phyloP scores from a whole-genome alignment of 2,329 filamentous ascomycete species.

The Grosmannia clavigera region DNA sequence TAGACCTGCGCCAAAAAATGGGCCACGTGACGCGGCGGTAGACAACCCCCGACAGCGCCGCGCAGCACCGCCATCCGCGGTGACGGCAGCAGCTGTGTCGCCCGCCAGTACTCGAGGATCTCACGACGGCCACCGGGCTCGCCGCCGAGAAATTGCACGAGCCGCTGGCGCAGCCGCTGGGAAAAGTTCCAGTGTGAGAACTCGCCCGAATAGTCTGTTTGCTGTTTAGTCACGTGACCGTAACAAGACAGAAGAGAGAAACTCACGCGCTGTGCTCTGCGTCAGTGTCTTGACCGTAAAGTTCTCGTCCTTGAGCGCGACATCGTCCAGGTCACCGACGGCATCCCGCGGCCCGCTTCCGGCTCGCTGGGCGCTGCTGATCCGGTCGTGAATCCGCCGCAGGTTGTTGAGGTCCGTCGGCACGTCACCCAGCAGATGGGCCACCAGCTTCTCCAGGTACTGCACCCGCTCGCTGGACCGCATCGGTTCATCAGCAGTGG shows the following conservation, averaged over 20 bases:
- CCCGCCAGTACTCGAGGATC: slow-evolving; percentile 7
- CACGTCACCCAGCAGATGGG: slow-evolving; percentile 10
- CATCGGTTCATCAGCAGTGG: neutral
- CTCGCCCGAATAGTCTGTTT: slow-evolving; percentile 35
- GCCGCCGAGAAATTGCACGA: neutral
- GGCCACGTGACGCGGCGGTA: slow-evolving; percentile 33
- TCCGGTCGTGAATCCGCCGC: slow-evolving; percentile 12
- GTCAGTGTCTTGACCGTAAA: slow-evolving; percentile 15
- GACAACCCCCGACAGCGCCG: slow-evolving; percentile 21
- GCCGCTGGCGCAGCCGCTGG: slow-evolving; percentile 22
- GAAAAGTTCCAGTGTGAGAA: slow-evolving; percentile 43
- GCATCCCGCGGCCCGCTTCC: neutral
- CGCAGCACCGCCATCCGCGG: slow-evolving; percentile 22
- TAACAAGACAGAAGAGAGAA: neutral
- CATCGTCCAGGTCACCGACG: slow-evolving; percentile 11
- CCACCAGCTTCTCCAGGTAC: slow-evolving; percentile 10
- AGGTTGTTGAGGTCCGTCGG: slow-evolving; percentile 12
- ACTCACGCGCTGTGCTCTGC: slow-evolving; percentile 28
- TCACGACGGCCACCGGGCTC: slow-evolving; percentile 1
- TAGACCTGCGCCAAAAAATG: slow-evolving; percentile 33
- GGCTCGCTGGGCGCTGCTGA: slow-evolving; percentile 1
- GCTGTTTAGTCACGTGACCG: neutral
- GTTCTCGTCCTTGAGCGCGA: slow-evolving; percentile 19
- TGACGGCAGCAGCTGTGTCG: slow-evolving; percentile 29
- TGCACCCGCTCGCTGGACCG: neutral